These are phyloP conservation scores for Neurospora intermedia DNA, from an alignment of 495 filamentous ascomycete species.

Conservation along the genomic window DNA sequence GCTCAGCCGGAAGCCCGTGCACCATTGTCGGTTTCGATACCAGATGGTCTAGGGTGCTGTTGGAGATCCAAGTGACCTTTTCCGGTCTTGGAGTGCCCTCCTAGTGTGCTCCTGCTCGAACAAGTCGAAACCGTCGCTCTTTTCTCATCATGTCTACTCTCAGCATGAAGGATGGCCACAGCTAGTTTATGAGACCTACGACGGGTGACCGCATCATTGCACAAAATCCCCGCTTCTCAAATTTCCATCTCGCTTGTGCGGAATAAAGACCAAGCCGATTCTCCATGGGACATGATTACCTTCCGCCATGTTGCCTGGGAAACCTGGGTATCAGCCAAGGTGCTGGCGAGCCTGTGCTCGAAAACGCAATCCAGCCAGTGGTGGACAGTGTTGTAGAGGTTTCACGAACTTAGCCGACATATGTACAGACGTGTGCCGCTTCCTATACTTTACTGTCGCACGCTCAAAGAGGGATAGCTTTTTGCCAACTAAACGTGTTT, in stretches of 20 bases:
- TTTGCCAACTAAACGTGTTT: too few species aligned
- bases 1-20: not conserved
- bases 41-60: not conserved
- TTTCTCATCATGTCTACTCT: not conserved
- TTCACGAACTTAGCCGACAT: too few species aligned
- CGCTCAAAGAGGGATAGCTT: too few species aligned
- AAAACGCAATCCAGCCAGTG: too few species aligned
- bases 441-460: too few species aligned
- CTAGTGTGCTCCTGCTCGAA: not conserved
- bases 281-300: not conserved
- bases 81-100: too few species aligned
- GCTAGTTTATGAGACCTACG: not conserved
- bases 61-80: too few species aligned
- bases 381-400: too few species aligned
- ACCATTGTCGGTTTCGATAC: not conserved
- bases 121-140: not conserved
- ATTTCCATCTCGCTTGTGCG: not conserved
- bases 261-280: not conserved
- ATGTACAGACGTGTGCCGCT: too few species aligned
- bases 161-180: not conserved
- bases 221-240: not conserved
- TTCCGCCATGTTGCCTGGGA: not conserved
- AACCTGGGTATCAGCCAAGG: too few species aligned
- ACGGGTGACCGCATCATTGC: not conserved
- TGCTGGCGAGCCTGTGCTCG: too few species aligned